Base-by-base conservation (phyloP, 257 asterid species). In the Nicotiana tomentosiformis region DNA sequence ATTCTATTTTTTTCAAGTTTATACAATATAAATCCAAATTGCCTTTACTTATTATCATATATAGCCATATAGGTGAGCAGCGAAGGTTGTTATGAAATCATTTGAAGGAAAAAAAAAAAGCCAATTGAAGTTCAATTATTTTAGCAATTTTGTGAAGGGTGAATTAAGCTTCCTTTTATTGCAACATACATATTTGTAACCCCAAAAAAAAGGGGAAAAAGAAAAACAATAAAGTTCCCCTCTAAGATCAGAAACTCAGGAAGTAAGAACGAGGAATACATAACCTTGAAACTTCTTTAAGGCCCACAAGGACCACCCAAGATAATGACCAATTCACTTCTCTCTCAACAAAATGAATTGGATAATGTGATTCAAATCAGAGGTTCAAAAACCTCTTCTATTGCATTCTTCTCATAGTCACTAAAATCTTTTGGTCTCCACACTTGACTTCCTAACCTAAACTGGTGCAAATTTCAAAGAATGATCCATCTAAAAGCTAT, bases 401-500 rank as follows among this genome's bases (percentile, higher is more conserved):
- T 43, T 70, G 60, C 78, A 20, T 70, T 32, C 33, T 20, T 43
- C 20, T 72, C 58, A 43, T 72, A 12, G 61, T 74, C 10, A 46
- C 14, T 74, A 46, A 37, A 37, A 72, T 72, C 23, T 72, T 72
- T 49, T 6, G 79, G 14, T 49, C 14, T 46, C 35, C 39, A 46
- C 7, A 6, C 37, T 43, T 3, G 1, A 6, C 39, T 14, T 46
- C 79, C 79, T 49, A 49, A 46, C 12, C 23, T 20, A 0, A 74
- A 26, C 39, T 49, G 16, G 80, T 15, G 26, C 62, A 15, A 49
- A 7, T 6, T 46, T 80, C 58, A 67, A n/a, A 74, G 53, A 85
- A 94, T 94, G 98, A 87, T 93, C 80, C 88, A 93, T 67, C 86
- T 91, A 11, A 87, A 93, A 88, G 80, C 90, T 86, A 86, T 96